Base-by-base conservation (phyloP, 176 grass and related monocot species). In the Lolium perenne region DNA sequence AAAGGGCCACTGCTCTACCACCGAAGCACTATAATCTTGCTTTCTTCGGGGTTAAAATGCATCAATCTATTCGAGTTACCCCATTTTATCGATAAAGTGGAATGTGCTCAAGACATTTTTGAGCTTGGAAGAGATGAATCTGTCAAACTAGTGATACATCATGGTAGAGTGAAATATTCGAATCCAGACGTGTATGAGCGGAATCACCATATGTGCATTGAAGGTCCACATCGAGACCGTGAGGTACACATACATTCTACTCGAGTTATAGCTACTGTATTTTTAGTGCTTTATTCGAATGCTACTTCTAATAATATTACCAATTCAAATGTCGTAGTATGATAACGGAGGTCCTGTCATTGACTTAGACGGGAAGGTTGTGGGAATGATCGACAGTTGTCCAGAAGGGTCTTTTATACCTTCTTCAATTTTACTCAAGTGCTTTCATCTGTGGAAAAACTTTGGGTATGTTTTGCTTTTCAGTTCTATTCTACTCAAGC, bases 21-120 rank as follows among this genome's bases (percentile, higher is more conserved):
- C 32, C 80, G 50, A 69, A 82, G 48, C 80, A 82, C 53, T 82
- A 82, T 26, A 55, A 82, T 38, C 48, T 82, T 55, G 80, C 80
- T 69, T 54, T 82, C 18, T 69, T 69, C 7, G 38, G 11, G 10
- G 29, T 35, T 54, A 54, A 13, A 82, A 13, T 82, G 64, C 13
- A 70, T n/a, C 0, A 0, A 17, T 21, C 80, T 54, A 20, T 54
- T 38, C 63, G n/a, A 69, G 10, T 7, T 55, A 38, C 26, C 18
- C 7, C 54, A 16, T 9, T 81, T 54, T 81, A 69, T 3, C 20
- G 47, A 81, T 10, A 22, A 63, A 10, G 41, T 64, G 43, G 45
- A 48, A n/a, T 63, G 77, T 25, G 58, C 13, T 18, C 40, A 80
- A 49, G 22, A 64, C 20, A 43, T 80, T 16, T 65, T 80, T 14